Evolutionary conservation across 768 basidiomycete species (phyloP).

Genomic region (Cyathus striatus): DNA sequence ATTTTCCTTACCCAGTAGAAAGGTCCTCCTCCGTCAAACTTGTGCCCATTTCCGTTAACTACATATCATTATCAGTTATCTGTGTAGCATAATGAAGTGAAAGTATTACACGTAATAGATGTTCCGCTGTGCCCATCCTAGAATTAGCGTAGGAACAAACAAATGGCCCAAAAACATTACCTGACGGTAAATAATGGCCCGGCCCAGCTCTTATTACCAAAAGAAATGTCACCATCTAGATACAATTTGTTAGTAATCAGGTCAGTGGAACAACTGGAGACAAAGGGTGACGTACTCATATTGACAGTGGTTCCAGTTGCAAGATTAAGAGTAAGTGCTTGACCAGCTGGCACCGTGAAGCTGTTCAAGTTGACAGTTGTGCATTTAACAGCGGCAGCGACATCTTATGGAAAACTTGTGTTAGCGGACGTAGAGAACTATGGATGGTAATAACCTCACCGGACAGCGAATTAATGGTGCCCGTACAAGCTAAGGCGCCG

Average conservation of each 20-base stretch:
- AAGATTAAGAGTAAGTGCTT: conserved; percentile 43
- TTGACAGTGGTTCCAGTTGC: conserved; percentile 50
- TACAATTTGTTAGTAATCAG: not conserved
- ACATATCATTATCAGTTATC: not conserved
- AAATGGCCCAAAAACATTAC: conserved; percentile 20
- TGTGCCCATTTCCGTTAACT: conserved; percentile 39
- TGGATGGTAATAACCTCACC: conserved; percentile 20
- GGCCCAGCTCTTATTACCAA: conserved; percentile 46
- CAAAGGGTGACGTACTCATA: conserved; percentile 35
- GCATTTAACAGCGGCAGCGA: conserved; percentile 46
- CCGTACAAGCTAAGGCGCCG: conserved; percentile 43
- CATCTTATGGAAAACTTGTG: conserved; percentile 23
- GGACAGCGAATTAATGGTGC: conserved; percentile 46
- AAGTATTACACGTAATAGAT: conserved; percentile 39
- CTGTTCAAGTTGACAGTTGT: conserved; percentile 50
- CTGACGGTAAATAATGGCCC: conserved; percentile 51
- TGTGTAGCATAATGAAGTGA: not conserved
- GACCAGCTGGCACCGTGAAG: conserved; percentile 53
- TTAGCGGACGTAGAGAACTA: not conserved
- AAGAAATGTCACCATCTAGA: conserved; percentile 51
- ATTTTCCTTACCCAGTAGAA: conserved; percentile 32
- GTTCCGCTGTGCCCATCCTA: conserved; percentile 30
- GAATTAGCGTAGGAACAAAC: not conserved
- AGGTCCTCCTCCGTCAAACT: conserved; percentile 36
- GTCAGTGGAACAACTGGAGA: not conserved